phyloP scores from a whole-genome alignment of 2,329 filamentous ascomycete species.

The Raffaelea albimanens region DNA sequence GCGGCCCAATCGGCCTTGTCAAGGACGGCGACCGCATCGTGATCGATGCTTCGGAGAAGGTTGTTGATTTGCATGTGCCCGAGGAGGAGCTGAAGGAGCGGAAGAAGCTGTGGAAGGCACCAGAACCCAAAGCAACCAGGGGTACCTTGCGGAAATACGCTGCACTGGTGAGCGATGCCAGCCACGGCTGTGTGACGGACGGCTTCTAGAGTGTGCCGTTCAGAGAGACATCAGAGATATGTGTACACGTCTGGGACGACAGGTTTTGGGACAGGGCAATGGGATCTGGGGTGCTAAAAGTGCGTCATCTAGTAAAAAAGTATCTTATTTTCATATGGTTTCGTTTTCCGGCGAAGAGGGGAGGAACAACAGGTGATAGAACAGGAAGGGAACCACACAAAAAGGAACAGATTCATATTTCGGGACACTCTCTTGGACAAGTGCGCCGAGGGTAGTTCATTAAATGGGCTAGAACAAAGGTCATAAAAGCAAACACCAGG shows the following conservation, averaged over 20 bases:
- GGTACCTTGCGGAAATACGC: conserved; percentile 67
- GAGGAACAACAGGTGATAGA: no score
- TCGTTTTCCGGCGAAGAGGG: no score
- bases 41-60: conserved; percentile 70
- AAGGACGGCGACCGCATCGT: conserved; percentile 69
- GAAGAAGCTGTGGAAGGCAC: conserved; percentile 51
- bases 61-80: conserved; percentile 57
- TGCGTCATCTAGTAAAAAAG: no score
- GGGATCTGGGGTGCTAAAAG: no score
- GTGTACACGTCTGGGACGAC: neutral
- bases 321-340: no score
- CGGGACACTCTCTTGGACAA: no score
- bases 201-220: conserved; percentile 16
- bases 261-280: neutral
- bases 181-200: conserved; percentile 50
- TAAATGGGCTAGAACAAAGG: no score
- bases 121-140: conserved; percentile 46
- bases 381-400: no score
- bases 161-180: conserved; percentile 46
- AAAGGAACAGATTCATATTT: no score
- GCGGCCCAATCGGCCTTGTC: conserved; percentile 78
- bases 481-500: no score
- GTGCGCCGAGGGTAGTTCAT: no score
- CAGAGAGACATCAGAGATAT: neutral
- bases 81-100: conserved; percentile 54